Evolutionary conservation across 163 green algal species (phyloP), one percentile per base, ranked within the genome.

Genomic region (Chlorella variabilis): DNA sequence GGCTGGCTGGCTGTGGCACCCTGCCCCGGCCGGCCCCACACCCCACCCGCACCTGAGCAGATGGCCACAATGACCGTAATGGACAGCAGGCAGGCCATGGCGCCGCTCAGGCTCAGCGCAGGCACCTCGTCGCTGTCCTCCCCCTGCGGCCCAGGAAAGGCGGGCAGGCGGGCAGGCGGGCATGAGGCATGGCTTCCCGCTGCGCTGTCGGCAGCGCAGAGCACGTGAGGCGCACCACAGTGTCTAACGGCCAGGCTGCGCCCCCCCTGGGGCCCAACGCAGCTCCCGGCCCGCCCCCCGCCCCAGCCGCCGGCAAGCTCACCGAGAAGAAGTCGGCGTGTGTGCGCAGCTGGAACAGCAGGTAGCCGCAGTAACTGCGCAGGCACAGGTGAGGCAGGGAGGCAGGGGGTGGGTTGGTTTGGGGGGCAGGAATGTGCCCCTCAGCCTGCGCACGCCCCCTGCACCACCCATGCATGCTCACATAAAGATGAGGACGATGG

Each of bases 321-420:
- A 61, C 68, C 48, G 36, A 33, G 29, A 95, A 93, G n/a, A 91
- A 69, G 63, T 93, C 75, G 41, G 77, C 73, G 86, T 98, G 95
- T 0, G 95, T 97, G 62, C 91, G 83, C 29, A 98, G 92, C 89
- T 96, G 90, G 86, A 98, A 98, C 62, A 87, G 82, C 11, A 98
- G 89, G 91, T 98, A 98, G 62, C 80, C 88, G 4, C 87, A 0
- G 82, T 98, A 98, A 70, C 89, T 90, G 75, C 79, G 73, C 11
- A 20, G 70, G 17, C 15, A 48, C 70, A 33, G 34, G 63, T 21
- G 25, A 21, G 29, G 45, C 58, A 59, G 39, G 33, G 63, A 45
- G 63, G 36, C 45, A 54, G 45, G 45, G 45, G 45, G 11, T 54
- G 45, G 45, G 11, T 11, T 54, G 45, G 34, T 8, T 49, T 31